Conservation (phyloP, 305 asterid species). For the Fraxinus sp. region DNA sequence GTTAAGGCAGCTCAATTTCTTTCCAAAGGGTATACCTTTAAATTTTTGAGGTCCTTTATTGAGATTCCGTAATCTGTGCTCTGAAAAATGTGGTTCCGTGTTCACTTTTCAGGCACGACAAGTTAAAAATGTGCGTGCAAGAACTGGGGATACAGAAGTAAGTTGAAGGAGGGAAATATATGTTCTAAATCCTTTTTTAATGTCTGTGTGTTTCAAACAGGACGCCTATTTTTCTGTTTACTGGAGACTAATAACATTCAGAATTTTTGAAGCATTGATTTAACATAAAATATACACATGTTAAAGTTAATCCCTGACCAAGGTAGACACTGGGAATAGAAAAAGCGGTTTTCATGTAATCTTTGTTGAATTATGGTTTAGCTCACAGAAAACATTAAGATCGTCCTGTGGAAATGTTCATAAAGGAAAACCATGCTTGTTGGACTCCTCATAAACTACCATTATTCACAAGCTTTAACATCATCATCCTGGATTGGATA, state of each 20-base stretch:
- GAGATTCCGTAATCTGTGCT: constrained; percentile 15
- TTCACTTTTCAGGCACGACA: constrained; percentile 64
- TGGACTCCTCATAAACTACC: not conserved
- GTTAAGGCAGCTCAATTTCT: constrained; percentile 91
- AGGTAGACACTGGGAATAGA: constrained; percentile 1
- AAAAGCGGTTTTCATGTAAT: not conserved
- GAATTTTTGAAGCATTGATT: constrained; percentile 8
- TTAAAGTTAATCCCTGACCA: constrained; percentile 1
- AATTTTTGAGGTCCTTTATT: constrained; percentile 24
- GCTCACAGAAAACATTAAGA: constrained; percentile 16
- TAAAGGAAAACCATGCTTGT: constrained; percentile 7
- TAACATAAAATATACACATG: not conserved
- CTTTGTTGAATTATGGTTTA: constrained; percentile 10
- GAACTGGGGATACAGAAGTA: constrained; percentile 78
- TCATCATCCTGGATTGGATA: not conserved
- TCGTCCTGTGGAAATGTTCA: not conserved
- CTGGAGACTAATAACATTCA: not conserved
- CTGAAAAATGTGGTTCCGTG: constrained; percentile 25
- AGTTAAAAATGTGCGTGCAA: constrained; percentile 64
- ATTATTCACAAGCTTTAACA: not conserved
- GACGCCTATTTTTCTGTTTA: constrained; percentile 16
- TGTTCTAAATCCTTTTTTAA: constrained; percentile 18
- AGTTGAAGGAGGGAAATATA: constrained; percentile 36
- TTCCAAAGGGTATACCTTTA: constrained; percentile 69
- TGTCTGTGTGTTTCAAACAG: constrained; percentile 12